A percentile compares a stretch with the other conserved stretches of the same genome.
Evolutionary conservation across 2,329 filamentous ascomycete species (phyloP).

Genomic region (Alternaria sp.): DNA sequence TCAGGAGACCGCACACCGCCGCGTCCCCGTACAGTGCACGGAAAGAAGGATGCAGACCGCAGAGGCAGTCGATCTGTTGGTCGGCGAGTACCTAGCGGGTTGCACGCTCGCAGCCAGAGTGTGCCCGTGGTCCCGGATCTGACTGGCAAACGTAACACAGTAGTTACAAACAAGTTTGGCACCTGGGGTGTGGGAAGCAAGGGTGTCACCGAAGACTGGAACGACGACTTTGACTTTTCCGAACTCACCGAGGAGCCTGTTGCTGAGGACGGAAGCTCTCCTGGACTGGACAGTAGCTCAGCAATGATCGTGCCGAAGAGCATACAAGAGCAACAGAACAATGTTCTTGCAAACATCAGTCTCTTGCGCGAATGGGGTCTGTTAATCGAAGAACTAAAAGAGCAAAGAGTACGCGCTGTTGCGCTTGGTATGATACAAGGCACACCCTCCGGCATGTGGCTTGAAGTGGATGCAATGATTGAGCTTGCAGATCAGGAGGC

Average conservation of each 20-base stretch:
- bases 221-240: constrained; percentile 85
- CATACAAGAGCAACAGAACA: constrained; percentile 82
- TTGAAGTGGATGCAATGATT: constrained; percentile 86
- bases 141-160: constrained; percentile 60
- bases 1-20: constrained; percentile 66
- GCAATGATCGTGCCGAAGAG: constrained; percentile 78
- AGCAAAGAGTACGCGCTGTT: constrained; percentile 73
- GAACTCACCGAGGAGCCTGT: constrained; percentile 56
- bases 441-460: constrained; percentile 70
- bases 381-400: constrained; percentile 83
- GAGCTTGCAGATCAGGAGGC: constrained; percentile 76
- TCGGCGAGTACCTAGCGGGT: constrained; percentile 72
- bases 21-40: constrained; percentile 77
- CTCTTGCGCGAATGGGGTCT: constrained; percentile 82
- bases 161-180: constrained; percentile 75
- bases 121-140: constrained; percentile 74
- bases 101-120: constrained; percentile 81
- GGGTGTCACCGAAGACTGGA: constrained; percentile 85
- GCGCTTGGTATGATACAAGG: constrained; percentile 72
- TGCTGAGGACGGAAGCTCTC: constrained; percentile 47
- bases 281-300: constrained; percentile 55
- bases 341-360: constrained; percentile 83
- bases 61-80: constrained; percentile 73
- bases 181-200: constrained; percentile 85
- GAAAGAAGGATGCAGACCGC: constrained; percentile 75